Evolutionary conservation across 2,329 filamentous ascomycete species (phyloP).

Genomic region (Cladosporium austrohemisphaericum): DNA sequence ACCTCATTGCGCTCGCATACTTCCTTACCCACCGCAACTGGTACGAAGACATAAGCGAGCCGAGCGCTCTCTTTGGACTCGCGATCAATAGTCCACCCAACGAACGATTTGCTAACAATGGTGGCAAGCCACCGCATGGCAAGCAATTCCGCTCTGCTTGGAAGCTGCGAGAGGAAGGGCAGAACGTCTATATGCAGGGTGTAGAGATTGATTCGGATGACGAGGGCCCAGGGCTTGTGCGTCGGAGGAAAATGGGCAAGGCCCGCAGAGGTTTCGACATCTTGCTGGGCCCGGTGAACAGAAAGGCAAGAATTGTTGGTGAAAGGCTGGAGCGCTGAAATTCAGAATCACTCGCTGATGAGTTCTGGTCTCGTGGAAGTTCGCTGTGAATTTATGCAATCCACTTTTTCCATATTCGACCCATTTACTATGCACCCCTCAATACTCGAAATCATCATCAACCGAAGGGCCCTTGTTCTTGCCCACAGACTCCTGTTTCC

Average conservation of each 20-base stretch:
- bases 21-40: conserved; percentile 57
- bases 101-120: conserved; percentile 46
- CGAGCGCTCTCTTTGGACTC: conserved; percentile 68
- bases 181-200: conserved; percentile 2
- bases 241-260: no score
- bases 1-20: conserved; percentile 62
- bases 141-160: conserved; percentile 43
- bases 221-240: no score
- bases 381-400: no score
- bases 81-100: conserved; percentile 45
- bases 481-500: conserved; percentile 83
- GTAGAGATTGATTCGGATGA: no score
- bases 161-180: conserved; percentile 17
- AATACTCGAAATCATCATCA: conserved; percentile 99
- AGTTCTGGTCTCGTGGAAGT: no score
- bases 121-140: conserved; percentile 51
- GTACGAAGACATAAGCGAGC: conserved; percentile 75
- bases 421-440: no score
- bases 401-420: no score
- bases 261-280: no score
- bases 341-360: no score
- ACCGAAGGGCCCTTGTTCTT: conserved; percentile 83
- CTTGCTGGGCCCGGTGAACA: no score
- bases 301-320: no score
- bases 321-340: no score